These are phyloP conservation scores for Citrus australasica DNA, from an alignment of 345 rosid species.

Conservation along the genomic window DNA sequence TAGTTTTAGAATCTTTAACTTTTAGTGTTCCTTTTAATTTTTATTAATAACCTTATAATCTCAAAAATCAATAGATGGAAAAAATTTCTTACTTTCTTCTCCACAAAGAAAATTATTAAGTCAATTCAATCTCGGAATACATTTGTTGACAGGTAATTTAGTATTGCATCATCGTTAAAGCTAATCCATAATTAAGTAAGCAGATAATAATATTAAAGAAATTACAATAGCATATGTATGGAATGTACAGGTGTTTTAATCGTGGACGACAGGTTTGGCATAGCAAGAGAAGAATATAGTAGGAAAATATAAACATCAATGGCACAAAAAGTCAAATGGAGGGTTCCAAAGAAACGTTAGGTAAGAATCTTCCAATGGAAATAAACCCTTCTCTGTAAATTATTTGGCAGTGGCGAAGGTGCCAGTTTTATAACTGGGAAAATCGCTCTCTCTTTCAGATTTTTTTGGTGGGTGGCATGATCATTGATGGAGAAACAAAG, in stretches of 20 bases:
- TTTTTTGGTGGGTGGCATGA: not conserved
- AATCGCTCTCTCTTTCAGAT: not conserved
- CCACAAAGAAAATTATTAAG: no score
- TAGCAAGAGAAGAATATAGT: not conserved
- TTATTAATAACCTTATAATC: no score
- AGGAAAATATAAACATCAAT: not conserved
- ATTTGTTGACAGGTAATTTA: not conserved
- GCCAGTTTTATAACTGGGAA: not conserved
- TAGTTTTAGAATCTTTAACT: no score
- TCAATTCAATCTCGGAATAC: no score
- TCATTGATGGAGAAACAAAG: not conserved
- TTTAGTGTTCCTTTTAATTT: no score
- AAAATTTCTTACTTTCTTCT: no score
- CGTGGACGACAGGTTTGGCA: no score
- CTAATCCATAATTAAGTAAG: no score
- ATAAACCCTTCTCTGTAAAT: not conserved
- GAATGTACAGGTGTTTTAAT: not conserved
- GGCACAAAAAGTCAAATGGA: not conserved
- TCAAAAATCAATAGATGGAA: no score
- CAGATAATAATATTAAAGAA: no score
- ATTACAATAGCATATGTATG: no score
- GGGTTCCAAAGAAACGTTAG: not conserved
- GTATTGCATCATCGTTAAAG: not conserved
- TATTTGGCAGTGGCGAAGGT: not conserved
- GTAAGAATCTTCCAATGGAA: not conserved